Evolutionary conservation across 768 basidiomycete species (phyloP).

Genomic region (Pisolithus sp.): DNA sequence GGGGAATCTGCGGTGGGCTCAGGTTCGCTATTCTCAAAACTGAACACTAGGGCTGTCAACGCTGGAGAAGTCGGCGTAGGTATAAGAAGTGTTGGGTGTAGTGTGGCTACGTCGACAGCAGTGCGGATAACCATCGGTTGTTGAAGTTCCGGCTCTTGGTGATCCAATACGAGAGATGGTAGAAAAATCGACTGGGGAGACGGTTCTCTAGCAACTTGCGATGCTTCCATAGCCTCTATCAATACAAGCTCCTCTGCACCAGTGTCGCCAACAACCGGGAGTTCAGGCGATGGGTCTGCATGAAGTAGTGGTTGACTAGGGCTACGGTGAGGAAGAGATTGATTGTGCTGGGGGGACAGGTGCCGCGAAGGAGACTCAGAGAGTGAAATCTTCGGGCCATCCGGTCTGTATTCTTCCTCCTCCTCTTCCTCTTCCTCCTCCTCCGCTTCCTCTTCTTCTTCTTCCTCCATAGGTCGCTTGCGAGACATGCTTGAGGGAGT

Average conservation of each 20-base stretch:
- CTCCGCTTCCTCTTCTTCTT: slow-evolving; percentile 4
- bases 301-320: slow-evolving; percentile 10
- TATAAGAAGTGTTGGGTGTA: slow-evolving; percentile 27
- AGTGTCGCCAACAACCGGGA: not conserved
- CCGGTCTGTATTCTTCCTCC: not conserved
- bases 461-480: slow-evolving; percentile 7
- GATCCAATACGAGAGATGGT: slow-evolving; percentile 10
- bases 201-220: slow-evolving; percentile 17
- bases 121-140: slow-evolving; percentile 19
- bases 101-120: slow-evolving; percentile 22
- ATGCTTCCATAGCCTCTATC: slow-evolving; percentile 9
- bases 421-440: slow-evolving; percentile 7
- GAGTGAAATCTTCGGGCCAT: slow-evolving; percentile 1
- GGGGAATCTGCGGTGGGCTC: slow-evolving; percentile 15
- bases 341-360: slow-evolving; percentile 13
- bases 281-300: slow-evolving; percentile 5
- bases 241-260: not conserved
- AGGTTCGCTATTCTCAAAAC: slow-evolving; percentile 27
- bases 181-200: slow-evolving; percentile 21
- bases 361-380: slow-evolving; percentile 17
- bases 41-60: slow-evolving; percentile 23
- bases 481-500: slow-evolving; percentile 8
- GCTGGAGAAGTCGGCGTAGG: slow-evolving; percentile 33
- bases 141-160: slow-evolving; percentile 3
- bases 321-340: slow-evolving; percentile 11